A percentile compares a stretch with the other conserved stretches of the same genome.
Conservation (phyloP, 495 filamentous ascomycete species). For the Penicillium taxi region DNA sequence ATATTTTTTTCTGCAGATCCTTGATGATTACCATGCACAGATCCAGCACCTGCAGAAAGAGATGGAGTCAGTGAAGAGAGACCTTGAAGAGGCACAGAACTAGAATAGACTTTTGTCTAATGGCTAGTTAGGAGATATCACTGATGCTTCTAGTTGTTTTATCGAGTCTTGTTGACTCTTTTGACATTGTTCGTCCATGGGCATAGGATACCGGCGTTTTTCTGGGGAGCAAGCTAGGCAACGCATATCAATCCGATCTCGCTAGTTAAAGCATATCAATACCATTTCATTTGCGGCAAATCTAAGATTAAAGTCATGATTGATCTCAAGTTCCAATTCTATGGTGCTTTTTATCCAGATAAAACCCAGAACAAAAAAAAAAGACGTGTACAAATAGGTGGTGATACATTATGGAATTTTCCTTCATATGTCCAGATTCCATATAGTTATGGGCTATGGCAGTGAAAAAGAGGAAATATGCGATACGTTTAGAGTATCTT, state of each 20-base stretch:
- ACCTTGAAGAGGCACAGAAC: conserved; percentile 71
- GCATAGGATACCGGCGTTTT: conserved; percentile 24
- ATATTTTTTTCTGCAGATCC: conserved; percentile 49
- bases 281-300: conserved; percentile 8
- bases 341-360: conserved; percentile 8
- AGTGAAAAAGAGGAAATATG: conserved; percentile 4
- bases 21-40: conserved; percentile 85
- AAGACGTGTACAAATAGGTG: conserved; percentile 24
- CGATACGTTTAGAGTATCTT: conserved; percentile 57
- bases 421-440: conserved; percentile 1
- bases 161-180: too few species aligned
- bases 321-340: background rate
- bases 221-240: conserved; percentile 12
- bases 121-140: too few species aligned
- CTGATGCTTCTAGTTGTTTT: too few species aligned
- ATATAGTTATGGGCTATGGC: conserved; percentile 6
- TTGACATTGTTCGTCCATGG: too few species aligned
- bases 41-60: conserved; percentile 78
- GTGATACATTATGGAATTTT: conserved; percentile 6
- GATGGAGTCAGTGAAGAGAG: conserved; percentile 65
- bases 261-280: too few species aligned
- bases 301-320: background rate
- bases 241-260: too few species aligned
- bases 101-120: too few species aligned
- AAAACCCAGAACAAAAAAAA: conserved; percentile 17